These are phyloP conservation scores for Penicillium sp. DNA, from an alignment of 2,329 filamentous ascomycete genomes.

Conservation along the genomic window DNA sequence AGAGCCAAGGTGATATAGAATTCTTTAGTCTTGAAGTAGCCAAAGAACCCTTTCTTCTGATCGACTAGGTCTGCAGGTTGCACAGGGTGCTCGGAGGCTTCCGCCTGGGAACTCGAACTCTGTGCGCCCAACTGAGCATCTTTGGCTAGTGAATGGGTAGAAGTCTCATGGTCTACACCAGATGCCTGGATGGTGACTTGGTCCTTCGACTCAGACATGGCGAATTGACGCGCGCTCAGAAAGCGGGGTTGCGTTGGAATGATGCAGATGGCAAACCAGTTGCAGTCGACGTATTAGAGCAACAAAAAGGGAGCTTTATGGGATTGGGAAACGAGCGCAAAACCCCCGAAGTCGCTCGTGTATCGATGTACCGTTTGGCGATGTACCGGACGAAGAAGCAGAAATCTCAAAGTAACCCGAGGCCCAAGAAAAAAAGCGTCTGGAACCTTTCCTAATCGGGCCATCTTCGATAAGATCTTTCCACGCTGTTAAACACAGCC, in stretches of 20 bases:
- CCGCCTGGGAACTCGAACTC: slow-evolving; percentile 10
- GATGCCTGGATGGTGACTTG: slow-evolving; percentile 24
- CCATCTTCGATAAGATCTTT: slow-evolving; percentile 8
- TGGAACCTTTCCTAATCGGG: slow-evolving; percentile 25
- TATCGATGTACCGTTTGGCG: slow-evolving; percentile 14
- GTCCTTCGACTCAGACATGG: slow-evolving; percentile 30
- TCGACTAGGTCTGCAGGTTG: slow-evolving; percentile 38
- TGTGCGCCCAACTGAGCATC: slow-evolving; percentile 16
- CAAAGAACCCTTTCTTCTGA: slow-evolving; percentile 52
- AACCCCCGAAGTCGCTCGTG: slow-evolving; percentile 58
- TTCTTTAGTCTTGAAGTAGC: slow-evolving; percentile 77
- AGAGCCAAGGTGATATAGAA: slow-evolving; percentile 82
- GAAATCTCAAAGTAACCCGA: background rate
- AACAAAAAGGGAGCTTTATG: slow-evolving; percentile 46
- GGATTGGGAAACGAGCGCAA: slow-evolving; percentile 50
- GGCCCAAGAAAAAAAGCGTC: slow-evolving; percentile 5
- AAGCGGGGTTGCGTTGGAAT: slow-evolving; percentile 13
- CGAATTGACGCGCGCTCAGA: slow-evolving; percentile 1
- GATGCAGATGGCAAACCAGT: slow-evolving; percentile 10
- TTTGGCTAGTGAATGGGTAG: slow-evolving; percentile 19
- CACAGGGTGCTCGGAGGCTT: slow-evolving; percentile 13
- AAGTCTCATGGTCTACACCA: slow-evolving; percentile 1
- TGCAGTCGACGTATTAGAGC: background rate
- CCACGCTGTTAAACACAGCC: background rate
- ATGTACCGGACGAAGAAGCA: slow-evolving; percentile 5